Conservation (phyloP, 208 protist genomes). For the Blastocrithidia nonstop region DNA sequence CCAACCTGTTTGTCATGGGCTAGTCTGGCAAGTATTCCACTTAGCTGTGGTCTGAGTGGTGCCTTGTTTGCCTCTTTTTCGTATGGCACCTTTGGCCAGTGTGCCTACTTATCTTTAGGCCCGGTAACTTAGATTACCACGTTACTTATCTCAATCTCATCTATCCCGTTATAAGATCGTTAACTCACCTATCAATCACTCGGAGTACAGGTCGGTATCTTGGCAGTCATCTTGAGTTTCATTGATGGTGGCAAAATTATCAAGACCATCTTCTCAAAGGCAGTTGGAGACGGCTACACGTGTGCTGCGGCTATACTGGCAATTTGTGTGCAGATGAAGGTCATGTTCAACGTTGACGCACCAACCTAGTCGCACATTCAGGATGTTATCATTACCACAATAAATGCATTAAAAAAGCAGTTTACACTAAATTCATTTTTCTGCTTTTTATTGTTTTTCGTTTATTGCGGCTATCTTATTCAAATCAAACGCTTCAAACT, state of each 20-base stretch:
- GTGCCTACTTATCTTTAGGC: constrained; percentile 18
- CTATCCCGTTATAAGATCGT: constrained; percentile 9
- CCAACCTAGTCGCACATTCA: constrained; percentile 12
- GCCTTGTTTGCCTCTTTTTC: constrained; percentile 20
- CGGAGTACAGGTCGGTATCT: constrained; percentile 25
- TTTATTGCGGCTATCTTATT: constrained; percentile 28
- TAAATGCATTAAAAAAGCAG: constrained; percentile 13
- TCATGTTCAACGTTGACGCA: constrained; percentile 29
- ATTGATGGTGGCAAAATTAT: constrained; percentile 36
- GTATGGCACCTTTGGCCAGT: constrained; percentile 32
- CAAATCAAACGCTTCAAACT: constrained; percentile 24
- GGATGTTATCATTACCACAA: constrained; percentile 15
- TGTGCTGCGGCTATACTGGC: constrained; percentile 28
- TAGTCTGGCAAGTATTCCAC: constrained; percentile 16
- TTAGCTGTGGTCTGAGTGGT: constrained; percentile 22
- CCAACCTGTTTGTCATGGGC: constrained; percentile 32
- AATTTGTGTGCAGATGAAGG: constrained; percentile 24
- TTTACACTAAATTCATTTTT: constrained; percentile 12
- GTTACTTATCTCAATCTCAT: constrained; percentile 30
- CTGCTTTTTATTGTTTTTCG: constrained; percentile 23
- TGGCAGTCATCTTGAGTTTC: constrained; percentile 26
- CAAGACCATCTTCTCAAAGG: constrained; percentile 32
- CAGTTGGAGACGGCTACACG: constrained; percentile 41
- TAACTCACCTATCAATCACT: constrained; percentile 17
- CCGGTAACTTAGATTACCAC: constrained; percentile 38